These are phyloP conservation scores for Capronia americana DNA, from an alignment of 2,329 filamentous ascomycete genomes.

Conservation along the genomic window DNA sequence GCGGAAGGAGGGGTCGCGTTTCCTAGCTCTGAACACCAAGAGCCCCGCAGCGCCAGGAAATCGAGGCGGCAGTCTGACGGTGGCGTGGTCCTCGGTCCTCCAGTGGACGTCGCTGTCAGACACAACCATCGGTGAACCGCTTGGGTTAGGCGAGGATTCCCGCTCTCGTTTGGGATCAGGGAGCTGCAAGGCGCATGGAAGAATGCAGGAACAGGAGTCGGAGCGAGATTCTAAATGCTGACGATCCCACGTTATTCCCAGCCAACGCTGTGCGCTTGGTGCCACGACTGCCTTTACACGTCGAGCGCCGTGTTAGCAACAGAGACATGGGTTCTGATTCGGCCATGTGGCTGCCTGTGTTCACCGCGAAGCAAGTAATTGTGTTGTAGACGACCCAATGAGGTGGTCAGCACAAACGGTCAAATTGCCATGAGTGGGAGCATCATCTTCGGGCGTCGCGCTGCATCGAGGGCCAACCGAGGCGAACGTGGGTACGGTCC, in stretches of 20 bases:
- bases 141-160: conserved; percentile 19
- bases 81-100: neutral
- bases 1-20: conserved; percentile 27
- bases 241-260: conserved; percentile 29
- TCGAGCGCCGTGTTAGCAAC: conserved; percentile 10
- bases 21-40: conserved; percentile 24
- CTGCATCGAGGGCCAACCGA: conserved; percentile 29
- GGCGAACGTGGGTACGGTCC: conserved; percentile 35
- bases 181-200: conserved; percentile 32
- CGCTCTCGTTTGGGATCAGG: conserved; percentile 24
- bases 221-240: conserved; percentile 31
- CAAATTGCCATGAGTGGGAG: conserved; percentile 24
- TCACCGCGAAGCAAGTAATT: conserved; percentile 14
- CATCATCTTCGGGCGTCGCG: conserved; percentile 31
- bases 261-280: conserved; percentile 19
- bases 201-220: conserved; percentile 35
- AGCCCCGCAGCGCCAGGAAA: conserved; percentile 1
- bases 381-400: conserved; percentile 18
- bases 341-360: conserved; percentile 20
- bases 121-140: conserved; percentile 1
- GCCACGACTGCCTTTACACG: conserved; percentile 23
- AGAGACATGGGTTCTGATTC: conserved; percentile 19
- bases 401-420: conserved; percentile 16
- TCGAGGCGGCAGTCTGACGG: conserved; percentile 17
- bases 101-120: neutral